Evolutionary conservation across 352 stramenopile genomes (phyloP).

Genomic region (Blastocystis sp.): DNA sequence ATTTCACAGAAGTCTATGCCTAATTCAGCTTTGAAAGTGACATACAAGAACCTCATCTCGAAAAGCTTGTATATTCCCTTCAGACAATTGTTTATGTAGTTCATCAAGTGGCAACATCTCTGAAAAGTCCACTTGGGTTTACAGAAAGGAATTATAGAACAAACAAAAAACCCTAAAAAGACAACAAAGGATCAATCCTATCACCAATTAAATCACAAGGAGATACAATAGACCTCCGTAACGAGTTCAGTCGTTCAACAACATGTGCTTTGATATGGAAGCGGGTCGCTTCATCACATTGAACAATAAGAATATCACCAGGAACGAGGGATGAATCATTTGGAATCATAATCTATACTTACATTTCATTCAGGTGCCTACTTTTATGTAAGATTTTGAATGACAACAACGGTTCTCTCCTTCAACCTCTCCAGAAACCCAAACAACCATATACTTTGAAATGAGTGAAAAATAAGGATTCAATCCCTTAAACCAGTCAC

Average conservation of each 20-base stretch:
- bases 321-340: not conserved
- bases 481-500: slow-evolving; percentile 81
- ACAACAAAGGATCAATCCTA: not conserved
- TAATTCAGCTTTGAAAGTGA: too few species aligned
- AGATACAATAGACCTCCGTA: not conserved
- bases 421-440: slow-evolving; percentile 75
- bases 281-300: not conserved
- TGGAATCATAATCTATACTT: not conserved
- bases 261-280: slow-evolving; percentile 43
- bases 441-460: slow-evolving; percentile 73
- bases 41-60: too few species aligned
- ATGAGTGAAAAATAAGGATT: slow-evolving; percentile 79
- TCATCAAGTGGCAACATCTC: too few species aligned
- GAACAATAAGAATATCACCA: slow-evolving; percentile 14
- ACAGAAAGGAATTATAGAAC: not conserved
- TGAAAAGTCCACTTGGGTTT: too few species aligned
- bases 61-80: too few species aligned
- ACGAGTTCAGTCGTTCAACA: not conserved
- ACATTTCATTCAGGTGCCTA: slow-evolving; percentile 68
- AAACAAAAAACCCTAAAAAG: not conserved
- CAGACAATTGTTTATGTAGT: too few species aligned
- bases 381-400: slow-evolving; percentile 87
- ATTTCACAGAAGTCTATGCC: too few species aligned
- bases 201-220: not conserved
- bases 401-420: slow-evolving; percentile 81